Conservation (phyloP, 2,329 filamentous ascomycete genomes). For the Byssothecium circinans region DNA sequence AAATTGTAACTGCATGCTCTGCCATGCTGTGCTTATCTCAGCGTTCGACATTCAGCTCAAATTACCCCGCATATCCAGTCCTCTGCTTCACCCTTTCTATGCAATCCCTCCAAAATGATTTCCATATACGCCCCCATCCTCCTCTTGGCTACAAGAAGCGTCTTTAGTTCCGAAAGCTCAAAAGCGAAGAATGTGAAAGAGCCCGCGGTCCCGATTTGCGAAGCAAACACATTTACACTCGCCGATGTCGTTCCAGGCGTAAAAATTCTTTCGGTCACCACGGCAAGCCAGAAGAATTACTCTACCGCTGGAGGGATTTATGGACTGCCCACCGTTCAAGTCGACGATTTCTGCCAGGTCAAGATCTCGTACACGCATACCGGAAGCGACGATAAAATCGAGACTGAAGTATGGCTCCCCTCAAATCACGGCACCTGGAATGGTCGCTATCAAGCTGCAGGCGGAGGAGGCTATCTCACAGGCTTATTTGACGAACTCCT, state of each 20-base stretch:
- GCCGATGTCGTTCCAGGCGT: slow-evolving; percentile 11
- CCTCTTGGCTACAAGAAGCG: background rate
- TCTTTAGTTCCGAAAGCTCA: background rate
- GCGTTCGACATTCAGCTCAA: too few relatives aligned
- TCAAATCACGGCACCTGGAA: slow-evolving; percentile 31
- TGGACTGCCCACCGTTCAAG: slow-evolving; percentile 11
- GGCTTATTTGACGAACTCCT: slow-evolving; percentile 30
- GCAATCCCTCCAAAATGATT: background rate
- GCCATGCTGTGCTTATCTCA: too few relatives aligned
- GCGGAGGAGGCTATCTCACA: slow-evolving; percentile 33
- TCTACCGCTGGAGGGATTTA: slow-evolving; percentile 13
- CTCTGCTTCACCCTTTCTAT: too few relatives aligned
- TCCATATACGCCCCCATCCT: background rate
- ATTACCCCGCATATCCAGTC: too few relatives aligned
- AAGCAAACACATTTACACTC: slow-evolving; percentile 6
- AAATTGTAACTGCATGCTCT: too few relatives aligned
- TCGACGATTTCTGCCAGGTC: slow-evolving; percentile 28
- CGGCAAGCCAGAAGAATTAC: slow-evolving; percentile 13
- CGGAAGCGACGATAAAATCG: slow-evolving; percentile 25
- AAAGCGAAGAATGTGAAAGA: background rate
- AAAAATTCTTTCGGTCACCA: slow-evolving; percentile 17
- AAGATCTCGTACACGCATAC: slow-evolving; percentile 22
- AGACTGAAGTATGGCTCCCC: slow-evolving; percentile 37
- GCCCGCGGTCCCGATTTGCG: background rate
- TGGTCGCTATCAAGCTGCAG: slow-evolving; percentile 35